Evolutionary conservation across 768 basidiomycete genomes (phyloP), one percentile per base, ranked within the genome.

Genomic region (Rubroboletus satanas): DNA sequence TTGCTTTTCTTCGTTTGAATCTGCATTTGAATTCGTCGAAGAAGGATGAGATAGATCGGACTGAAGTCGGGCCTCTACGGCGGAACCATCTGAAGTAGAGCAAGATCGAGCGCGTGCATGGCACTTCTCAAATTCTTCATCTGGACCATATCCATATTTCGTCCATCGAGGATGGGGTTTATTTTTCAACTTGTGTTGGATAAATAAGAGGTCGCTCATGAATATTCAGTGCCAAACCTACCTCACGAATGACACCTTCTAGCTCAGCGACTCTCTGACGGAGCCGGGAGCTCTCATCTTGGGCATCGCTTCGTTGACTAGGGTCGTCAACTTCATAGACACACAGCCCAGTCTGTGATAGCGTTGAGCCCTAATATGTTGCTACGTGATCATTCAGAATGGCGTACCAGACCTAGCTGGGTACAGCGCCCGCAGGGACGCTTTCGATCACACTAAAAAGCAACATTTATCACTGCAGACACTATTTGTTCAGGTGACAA

Each of bases 301-400:
- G 79, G 10, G 70, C 62, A 47, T 73, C 66, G 12, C 71, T 73
- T 63, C 81, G 77, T 68, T 83, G 80, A 56, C 69, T 81, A 26
- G 85, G 85, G 62, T 89, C 87, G 62, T 91, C 89, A 7, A 91
- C 82, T 67, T 93, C 88, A 62, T 93, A 93, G 10, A 91, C 85
- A 65, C 90, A 93, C 5, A 90, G 75, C 1, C 88, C 89, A 45
- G 87, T 90, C 87, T 89, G 58, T 41, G 35, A 38, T 18, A 45
- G 12, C 26, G 17, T 49, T 58, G 21, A 54, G 46, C 29, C 17
- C 35, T n/a, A 18, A 44, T 60, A 63, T 51, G 62, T 51, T 35
- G 60, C 62, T 26, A 67, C 35, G 46, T 62, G 51, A 69, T 59
- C 63, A 67, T 49, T 67, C 59, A 53, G 62, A 60, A 32, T 65